Conservation (phyloP, 345 rosid genomes). For the Anastatica hierochuntica region DNA sequence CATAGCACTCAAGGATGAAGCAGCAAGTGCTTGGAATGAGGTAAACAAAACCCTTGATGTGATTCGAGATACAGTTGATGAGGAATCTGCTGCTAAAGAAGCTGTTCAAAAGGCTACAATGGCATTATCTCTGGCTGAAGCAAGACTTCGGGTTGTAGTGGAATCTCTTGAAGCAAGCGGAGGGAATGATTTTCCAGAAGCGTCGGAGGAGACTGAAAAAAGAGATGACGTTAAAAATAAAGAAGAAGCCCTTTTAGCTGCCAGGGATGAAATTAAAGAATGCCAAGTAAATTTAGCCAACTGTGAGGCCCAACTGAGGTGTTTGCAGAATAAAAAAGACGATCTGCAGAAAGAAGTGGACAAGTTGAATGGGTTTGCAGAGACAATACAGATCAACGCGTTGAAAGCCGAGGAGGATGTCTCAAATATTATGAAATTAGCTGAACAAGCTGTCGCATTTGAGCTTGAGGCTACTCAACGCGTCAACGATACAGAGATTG, state of each 20-base stretch:
- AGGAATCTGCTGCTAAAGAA: slow-evolving; percentile 60
- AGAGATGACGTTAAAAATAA: slow-evolving; percentile 25
- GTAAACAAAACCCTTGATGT: slow-evolving; percentile 47
- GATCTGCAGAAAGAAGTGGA: slow-evolving; percentile 67
- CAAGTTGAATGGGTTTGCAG: slow-evolving; percentile 61
- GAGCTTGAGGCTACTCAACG: slow-evolving; percentile 70
- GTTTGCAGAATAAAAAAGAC: slow-evolving; percentile 49
- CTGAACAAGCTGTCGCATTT: slow-evolving; percentile 94
- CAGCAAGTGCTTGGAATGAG: slow-evolving; percentile 47
- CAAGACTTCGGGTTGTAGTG: slow-evolving; percentile 52
- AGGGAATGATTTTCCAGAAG: slow-evolving; percentile 27
- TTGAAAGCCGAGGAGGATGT: slow-evolving; percentile 91
- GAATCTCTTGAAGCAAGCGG: slow-evolving; percentile 43
- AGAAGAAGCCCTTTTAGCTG: slow-evolving; percentile 36
- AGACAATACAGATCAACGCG: slow-evolving; percentile 54
- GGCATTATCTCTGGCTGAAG: slow-evolving; percentile 83
- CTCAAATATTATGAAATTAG: slow-evolving; percentile 78
- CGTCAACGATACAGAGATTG: slow-evolving; percentile 76
- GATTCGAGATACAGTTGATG: slow-evolving; percentile 49
- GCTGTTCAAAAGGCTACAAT: slow-evolving; percentile 66
- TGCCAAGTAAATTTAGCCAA: slow-evolving; percentile 42
- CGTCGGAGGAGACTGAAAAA: slow-evolving; percentile 26
- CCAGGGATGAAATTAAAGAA: slow-evolving; percentile 49
- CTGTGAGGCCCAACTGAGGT: slow-evolving; percentile 50
- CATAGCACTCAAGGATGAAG: slow-evolving; percentile 75